Base-by-base conservation (phyloP, 2,329 filamentous ascomycete genomes). In the Raffaelea ambrosiae region DNA sequence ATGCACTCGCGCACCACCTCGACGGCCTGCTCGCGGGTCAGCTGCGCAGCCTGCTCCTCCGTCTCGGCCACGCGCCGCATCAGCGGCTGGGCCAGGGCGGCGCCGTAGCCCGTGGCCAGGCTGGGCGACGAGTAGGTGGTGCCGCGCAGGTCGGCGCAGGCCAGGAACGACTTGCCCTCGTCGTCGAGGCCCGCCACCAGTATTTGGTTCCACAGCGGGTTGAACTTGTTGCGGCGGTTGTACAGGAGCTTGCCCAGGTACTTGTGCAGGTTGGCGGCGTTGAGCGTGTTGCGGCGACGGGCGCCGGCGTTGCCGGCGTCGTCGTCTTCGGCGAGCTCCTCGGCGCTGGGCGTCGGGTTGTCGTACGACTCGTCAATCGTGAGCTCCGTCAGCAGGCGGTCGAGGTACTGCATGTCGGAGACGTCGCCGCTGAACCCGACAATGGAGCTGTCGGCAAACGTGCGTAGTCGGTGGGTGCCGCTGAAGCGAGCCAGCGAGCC, bases 321-420 rank as follows among this genome's bases (percentile, higher is more conserved):
- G 21, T 63, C 43, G 23, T 47, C 48, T n/a, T 43, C 43, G 31
- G 21, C 18, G 55, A 40, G 46, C 14, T 48, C 45, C 42, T 50
- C 62, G 55, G 62, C 64, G 63, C 47, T 67, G 61, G 51, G 36
- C n/a, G 44, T 29, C 35, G 57, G 57, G 57, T 53, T 56, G 51
- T 76, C 77, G 74, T 98, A 97, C 63, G 88, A 85, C 74, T 97
- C 90, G 65, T 85, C 78, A 66, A 94, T 88, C 64, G 86, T 82
- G 59, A 97, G 84, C 54, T 87, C 85, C 62, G 79, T 84, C 58
- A 98, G 84, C 61, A 95, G 81, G 58, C 93, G 84, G 78, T 95
- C 86, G 57, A 98, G 82, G 74, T 94, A 94, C 74, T 98, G 93
- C 93, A 98, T 97, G 74, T 98, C 93, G 55, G 88, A 95, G 59